phyloP scores from a whole-genome alignment of 805 yeast genomes.

The Hanseniaspora nectarophila region DNA sequence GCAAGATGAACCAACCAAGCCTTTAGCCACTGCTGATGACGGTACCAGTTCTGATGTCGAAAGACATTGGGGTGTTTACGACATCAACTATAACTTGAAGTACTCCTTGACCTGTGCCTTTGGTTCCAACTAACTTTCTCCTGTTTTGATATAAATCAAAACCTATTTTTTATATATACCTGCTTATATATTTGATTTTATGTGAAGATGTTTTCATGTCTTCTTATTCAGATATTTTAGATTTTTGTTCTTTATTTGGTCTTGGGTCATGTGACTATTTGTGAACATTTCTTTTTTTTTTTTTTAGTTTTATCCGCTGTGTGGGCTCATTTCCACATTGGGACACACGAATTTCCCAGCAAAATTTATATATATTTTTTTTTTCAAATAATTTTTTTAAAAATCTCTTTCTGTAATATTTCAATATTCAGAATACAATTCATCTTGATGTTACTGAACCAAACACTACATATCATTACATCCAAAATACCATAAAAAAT shows the following conservation, averaged over 20 bases:
- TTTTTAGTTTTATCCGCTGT: not conserved
- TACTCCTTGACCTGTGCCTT: conserved; percentile 40
- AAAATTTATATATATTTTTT: no score
- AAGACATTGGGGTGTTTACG: conserved; percentile 90
- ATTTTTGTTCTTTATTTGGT: not conserved
- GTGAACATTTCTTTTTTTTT: not conserved
- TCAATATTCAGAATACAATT: no score
- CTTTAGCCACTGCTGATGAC: conserved; percentile 39
- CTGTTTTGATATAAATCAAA: not conserved
- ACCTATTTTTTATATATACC: no score
- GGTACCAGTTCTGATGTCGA: conserved; percentile 80
- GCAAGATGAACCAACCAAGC: conserved; percentile 93
- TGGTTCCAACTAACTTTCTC: conserved; percentile 12
- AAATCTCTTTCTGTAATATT: not conserved
- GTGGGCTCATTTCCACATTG: not conserved
- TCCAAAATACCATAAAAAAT: no score
- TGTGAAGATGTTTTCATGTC: no score
- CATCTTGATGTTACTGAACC: no score
- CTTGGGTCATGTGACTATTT: not conserved
- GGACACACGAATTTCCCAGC: not conserved
- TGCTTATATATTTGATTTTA: no score
- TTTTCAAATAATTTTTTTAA: no score
- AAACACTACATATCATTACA: not conserved
- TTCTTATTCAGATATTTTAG: no score
- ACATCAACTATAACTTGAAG: conserved; percentile 37